phyloP scores from a whole-genome alignment of 108 stramenopile genomes.

The Poteriospumella lacustris region DNA sequence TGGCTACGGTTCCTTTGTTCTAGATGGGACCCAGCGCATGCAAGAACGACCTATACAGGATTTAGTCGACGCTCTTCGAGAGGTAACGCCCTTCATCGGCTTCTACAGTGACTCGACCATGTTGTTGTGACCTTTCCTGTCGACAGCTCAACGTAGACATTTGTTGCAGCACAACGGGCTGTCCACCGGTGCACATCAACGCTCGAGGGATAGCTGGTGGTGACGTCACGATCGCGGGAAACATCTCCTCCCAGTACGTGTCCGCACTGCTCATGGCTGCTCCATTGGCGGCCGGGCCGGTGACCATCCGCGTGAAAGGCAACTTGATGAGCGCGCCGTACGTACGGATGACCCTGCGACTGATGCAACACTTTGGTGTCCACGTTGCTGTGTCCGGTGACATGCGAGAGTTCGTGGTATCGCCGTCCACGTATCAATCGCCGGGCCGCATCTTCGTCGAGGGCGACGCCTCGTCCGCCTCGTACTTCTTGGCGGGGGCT shows the following conservation, averaged over 20 bases:
- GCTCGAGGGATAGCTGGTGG: conserved; percentile 28
- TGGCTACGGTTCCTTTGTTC: conserved; percentile 75
- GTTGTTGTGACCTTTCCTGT: background rate
- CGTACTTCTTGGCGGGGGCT: conserved; percentile 91
- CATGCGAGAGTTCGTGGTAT: conserved; percentile 37
- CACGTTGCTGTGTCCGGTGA: conserved; percentile 37
- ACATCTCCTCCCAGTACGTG: conserved; percentile 94
- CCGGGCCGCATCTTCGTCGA: conserved; percentile 76
- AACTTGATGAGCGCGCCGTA: conserved; percentile 92
- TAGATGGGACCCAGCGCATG: conserved; percentile 92
- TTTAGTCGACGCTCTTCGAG: conserved; percentile 79
- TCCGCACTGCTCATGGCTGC: conserved; percentile 88
- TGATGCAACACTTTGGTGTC: conserved; percentile 89
- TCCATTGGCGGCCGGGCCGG: conserved; percentile 61
- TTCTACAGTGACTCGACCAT: background rate
- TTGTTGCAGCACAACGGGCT: conserved; percentile 72
- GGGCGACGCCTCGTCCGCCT: conserved; percentile 91
- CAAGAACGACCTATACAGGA: conserved; percentile 89
- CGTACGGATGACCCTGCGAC: conserved; percentile 84
- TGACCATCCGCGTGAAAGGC: conserved; percentile 79
- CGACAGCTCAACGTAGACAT: conserved; percentile 77
- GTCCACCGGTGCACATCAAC: conserved; percentile 81
- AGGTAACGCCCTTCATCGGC: conserved; percentile 28
- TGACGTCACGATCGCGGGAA: conserved; percentile 72
- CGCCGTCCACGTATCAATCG: conserved; percentile 63